Evolutionary conservation across 2,329 filamentous ascomycete species (phyloP), one percentile per base, ranked within the genome.

Genomic region (Fusarium succisae): DNA sequence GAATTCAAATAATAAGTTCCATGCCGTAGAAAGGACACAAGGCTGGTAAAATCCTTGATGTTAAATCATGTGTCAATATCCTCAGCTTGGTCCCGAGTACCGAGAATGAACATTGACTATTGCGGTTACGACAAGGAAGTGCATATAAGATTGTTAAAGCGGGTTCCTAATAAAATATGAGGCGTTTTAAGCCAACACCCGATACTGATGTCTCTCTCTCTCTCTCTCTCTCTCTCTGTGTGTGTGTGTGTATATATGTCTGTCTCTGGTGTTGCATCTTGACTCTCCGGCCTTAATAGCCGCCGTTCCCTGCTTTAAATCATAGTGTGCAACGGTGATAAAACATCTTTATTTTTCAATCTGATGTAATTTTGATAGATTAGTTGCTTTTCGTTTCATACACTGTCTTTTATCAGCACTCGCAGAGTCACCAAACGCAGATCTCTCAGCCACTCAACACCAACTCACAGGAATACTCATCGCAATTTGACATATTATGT

Each of bases 351-450:
- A 43, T 39, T 13, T n/a, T 26, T 18, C 20, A 28, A 10, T 11
- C 6, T 30, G 2, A 10, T 30, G 10, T 13, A 28, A 6, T 6
- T 7, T 30, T 28, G 10, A 17, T 30, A 5, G 5, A 5, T 4
- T 3, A 30, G 24, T n/a, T 28, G 18, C 37, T 43, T 13, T 18
- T 18, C 6, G 11, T 43, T 41, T 14, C 15, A 43, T 41, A 11
- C 3, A 39, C n/a, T 8, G 15, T 43, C 51, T 14, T n/a, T n/a
- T n/a, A n/a, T n/a, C 26, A n/a, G 14, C 14, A 55, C 15, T 41
- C 35, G 8, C 37, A 41, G 37, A 41, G 26, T 43, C n/a, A 15
- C 32, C 26, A n/a, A 14, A 28, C 15, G 5, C 24, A 9, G 26
- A 28, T 30, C 24, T 18, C 15, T 43, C 22, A n/a, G 35, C 37